Conservation (phyloP, 78 protist genomes). For the Dictyostelium brefeldianum region DNA sequence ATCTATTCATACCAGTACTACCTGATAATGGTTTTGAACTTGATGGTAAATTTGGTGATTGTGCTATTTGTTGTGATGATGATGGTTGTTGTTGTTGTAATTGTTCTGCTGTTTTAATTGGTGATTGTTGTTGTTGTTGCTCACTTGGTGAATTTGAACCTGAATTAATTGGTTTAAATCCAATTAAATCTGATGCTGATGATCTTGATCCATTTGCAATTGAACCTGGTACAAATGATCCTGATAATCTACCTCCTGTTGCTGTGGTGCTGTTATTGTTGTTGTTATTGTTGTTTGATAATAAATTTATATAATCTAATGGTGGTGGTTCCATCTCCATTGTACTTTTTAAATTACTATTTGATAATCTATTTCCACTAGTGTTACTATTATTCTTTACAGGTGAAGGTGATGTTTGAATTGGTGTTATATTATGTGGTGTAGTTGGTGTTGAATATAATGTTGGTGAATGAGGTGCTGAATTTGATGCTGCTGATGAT, state of each 20-base stretch:
- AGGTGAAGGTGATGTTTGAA: slow-evolving; percentile 5
- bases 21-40: slow-evolving; percentile 1
- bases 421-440: slow-evolving; percentile 8
- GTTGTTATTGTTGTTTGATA: not conserved
- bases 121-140: not conserved
- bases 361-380: not conserved
- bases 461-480: slow-evolving; percentile 7
- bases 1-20: slow-evolving; percentile 29
- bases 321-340: slow-evolving; percentile 66
- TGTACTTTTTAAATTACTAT: slow-evolving; percentile 20
- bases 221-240: slow-evolving; percentile 6
- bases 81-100: not conserved
- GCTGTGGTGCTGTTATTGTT: not conserved
- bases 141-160: slow-evolving; percentile 1
- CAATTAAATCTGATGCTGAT: not conserved
- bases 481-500: slow-evolving; percentile 1
- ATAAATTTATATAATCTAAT: not conserved
- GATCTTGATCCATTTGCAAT: slow-evolving; percentile 13
- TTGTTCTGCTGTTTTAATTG: not conserved
- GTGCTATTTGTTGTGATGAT: not conserved
- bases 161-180: not conserved
- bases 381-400: not conserved
- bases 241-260: not conserved
- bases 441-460: not conserved
- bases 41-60: not conserved